A percentile compares a stretch with the other conserved stretches of the same genome.
Conservation (phyloP, 129 eudicot species). For the Mikania micrantha region DNA sequence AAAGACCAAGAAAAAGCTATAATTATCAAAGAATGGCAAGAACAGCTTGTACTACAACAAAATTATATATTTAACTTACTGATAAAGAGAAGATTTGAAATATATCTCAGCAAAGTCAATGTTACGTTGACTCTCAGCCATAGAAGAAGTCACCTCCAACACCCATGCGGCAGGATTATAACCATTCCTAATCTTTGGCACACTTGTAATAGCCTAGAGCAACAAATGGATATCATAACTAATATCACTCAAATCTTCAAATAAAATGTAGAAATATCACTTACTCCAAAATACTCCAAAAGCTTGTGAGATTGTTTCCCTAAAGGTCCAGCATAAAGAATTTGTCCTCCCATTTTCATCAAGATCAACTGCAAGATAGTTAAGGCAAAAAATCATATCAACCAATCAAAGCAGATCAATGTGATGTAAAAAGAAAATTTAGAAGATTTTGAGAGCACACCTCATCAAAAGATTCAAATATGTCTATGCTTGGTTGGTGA, state of each 20-base stretch:
- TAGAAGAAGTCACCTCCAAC: slow-evolving; percentile 45
- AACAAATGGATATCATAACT: neutral
- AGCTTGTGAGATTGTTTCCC: slow-evolving; percentile 52
- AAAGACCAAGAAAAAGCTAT: neutral
- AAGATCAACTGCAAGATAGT: slow-evolving; percentile 45
- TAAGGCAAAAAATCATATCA: neutral
- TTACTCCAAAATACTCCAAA: slow-evolving; percentile 70
- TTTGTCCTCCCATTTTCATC: slow-evolving; percentile 87
- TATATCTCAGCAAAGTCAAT: slow-evolving; percentile 53
- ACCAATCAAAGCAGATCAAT: neutral
- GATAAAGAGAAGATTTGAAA: slow-evolving; percentile 46
- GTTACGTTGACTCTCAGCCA: slow-evolving; percentile 39
- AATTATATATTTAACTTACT: slow-evolving; percentile 24
- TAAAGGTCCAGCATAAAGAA: slow-evolving; percentile 66
- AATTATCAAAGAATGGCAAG: neutral
- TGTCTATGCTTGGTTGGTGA: slow-evolving; percentile 32
- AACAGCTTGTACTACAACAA: neutral
- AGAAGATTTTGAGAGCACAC: neutral
- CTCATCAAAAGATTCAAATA: slow-evolving; percentile 34
- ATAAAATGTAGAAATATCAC: slow-evolving; percentile 12
- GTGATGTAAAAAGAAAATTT: neutral
- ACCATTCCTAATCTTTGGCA: slow-evolving; percentile 53
- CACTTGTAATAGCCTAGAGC: slow-evolving; percentile 51
- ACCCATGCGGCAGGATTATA: slow-evolving; percentile 81
- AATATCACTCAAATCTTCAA: neutral